A percentile compares a stretch with the other conserved stretches of the same genome.
Conservation (phyloP, 208 protist species). For the Trypanosoma grayi region DNA sequence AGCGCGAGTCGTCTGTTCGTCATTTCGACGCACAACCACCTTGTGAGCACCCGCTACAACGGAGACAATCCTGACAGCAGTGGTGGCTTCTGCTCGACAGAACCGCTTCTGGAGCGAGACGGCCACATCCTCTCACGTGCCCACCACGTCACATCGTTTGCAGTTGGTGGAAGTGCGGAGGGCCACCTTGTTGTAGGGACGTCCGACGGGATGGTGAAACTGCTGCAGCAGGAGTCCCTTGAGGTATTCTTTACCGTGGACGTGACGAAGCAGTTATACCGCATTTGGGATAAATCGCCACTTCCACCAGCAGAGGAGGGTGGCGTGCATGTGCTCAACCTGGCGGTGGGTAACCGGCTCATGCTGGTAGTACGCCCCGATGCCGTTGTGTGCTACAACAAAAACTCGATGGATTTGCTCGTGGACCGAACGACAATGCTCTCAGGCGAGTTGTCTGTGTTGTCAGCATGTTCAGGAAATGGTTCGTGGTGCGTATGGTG, state of each 20-base stretch:
- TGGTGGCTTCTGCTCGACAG: conserved; percentile 1
- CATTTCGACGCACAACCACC: conserved; percentile 32
- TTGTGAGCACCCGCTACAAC: conserved; percentile 33
- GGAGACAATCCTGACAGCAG: neutral
- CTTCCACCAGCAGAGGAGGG: neutral
- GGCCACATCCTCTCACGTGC: conserved; percentile 56
- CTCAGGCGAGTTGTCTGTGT: conserved; percentile 1
- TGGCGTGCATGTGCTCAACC: conserved; percentile 20
- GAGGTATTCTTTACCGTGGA: conserved; percentile 34
- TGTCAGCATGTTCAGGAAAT: conserved; percentile 10
- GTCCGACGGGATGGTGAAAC: conserved; percentile 52
- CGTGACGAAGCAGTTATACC: conserved; percentile 18
- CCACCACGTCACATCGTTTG: conserved; percentile 38
- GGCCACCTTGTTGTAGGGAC: conserved; percentile 48
- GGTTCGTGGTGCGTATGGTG: conserved; percentile 31
- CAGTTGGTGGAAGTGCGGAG: conserved; percentile 30
- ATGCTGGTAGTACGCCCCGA: conserved; percentile 37
- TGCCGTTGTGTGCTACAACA: conserved; percentile 34
- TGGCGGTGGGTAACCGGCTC: conserved; percentile 26
- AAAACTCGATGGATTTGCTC: conserved; percentile 24
- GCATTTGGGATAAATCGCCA: neutral
- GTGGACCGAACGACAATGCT: conserved; percentile 19
- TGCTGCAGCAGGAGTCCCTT: conserved; percentile 61
- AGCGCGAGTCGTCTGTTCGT: conserved; percentile 31
- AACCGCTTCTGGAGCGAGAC: conserved; percentile 38